phyloP scores from a whole-genome alignment of 305 asterid genomes.

The Petunia hybrid region DNA sequence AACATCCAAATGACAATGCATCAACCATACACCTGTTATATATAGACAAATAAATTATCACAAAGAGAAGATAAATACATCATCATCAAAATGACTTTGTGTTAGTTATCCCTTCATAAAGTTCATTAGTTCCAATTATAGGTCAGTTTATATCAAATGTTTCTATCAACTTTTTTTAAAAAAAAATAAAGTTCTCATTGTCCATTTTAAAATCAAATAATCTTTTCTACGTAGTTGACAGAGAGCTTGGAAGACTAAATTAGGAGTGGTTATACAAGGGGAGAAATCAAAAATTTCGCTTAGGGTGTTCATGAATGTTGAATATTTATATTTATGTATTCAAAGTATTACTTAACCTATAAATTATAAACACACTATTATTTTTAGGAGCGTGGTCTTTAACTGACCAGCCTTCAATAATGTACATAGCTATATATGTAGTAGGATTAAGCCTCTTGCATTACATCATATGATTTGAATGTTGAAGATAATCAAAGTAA shows the following conservation, averaged over 20 bases:
- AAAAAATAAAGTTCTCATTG: neutral
- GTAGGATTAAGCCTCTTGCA: too few species aligned
- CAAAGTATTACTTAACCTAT: neutral
- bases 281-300: too few species aligned
- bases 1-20: conserved; percentile 34
- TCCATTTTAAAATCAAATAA: too few species aligned
- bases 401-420: too few species aligned
- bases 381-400: neutral
- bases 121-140: neutral
- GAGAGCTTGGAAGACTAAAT: too few species aligned
- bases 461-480: too few species aligned
- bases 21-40: conserved; percentile 28
- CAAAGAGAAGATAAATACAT: neutral
- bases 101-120: neutral
- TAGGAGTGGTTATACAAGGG: too few species aligned
- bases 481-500: too few species aligned
- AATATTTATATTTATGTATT: neutral
- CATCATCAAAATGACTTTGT: neutral
- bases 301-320: too few species aligned
- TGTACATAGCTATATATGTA: too few species aligned
- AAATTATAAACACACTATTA: neutral
- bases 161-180: neutral
- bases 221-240: too few species aligned
- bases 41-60: neutral
- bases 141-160: neutral